phyloP scores from a whole-genome alignment of 2,329 filamentous ascomycete genomes.

The Beauveria caledonica region DNA sequence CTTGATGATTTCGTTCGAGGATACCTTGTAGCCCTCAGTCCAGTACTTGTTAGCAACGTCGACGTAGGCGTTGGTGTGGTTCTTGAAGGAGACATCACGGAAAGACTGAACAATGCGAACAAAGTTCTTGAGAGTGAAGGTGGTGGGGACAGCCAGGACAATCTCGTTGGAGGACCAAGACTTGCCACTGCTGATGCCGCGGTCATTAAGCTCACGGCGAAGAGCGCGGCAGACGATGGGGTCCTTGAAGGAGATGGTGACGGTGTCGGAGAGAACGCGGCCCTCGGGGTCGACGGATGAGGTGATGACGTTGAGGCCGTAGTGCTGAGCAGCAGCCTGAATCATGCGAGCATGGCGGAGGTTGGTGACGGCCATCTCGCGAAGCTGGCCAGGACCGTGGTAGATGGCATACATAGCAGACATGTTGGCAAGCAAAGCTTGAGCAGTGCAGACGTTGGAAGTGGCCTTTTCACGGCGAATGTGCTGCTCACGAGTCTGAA shows the following conservation, averaged over 20 bases:
- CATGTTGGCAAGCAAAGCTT: constrained; percentile 92
- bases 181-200: constrained; percentile 71
- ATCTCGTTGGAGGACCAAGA: constrained; percentile 19
- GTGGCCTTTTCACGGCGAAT: constrained; percentile 95
- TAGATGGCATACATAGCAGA: constrained; percentile 91
- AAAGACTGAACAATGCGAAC: constrained; percentile 27
- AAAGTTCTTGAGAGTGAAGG: constrained; percentile 18
- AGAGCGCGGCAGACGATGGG: constrained; percentile 17
- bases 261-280: constrained; percentile 68
- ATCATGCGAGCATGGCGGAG: constrained; percentile 63
- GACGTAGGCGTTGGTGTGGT: constrained; percentile 16
- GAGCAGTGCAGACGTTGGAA: constrained; percentile 94
- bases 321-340: constrained; percentile 52
- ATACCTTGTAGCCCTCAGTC: constrained; percentile 27
- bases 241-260: constrained; percentile 50
- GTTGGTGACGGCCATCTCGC: constrained; percentile 71
- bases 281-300: constrained; percentile 47
- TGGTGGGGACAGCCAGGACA: constrained; percentile 21
- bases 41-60: constrained; percentile 32
- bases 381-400: constrained; percentile 78
- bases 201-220: constrained; percentile 35
- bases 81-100: constrained; percentile 20
- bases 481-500: constrained; percentile 88
- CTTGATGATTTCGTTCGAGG: constrained; percentile 27
- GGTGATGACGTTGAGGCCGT: constrained; percentile 56